Evolutionary conservation across 2,329 filamentous ascomycete species (phyloP).

Genomic region (Colletotrichum gigasporum): DNA sequence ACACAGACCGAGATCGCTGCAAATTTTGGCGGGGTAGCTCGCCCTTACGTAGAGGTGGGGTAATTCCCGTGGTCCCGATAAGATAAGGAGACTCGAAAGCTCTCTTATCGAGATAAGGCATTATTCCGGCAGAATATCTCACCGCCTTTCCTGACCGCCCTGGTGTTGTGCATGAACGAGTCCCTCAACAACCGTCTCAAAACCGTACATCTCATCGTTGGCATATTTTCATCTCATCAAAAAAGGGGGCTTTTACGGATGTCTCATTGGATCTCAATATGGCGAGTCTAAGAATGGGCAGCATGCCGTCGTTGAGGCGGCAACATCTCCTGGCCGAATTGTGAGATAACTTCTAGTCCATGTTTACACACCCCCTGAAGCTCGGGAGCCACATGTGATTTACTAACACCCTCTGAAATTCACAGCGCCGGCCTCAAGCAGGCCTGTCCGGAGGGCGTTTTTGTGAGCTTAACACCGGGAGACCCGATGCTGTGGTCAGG

Average conservation of each 20-base stretch:
- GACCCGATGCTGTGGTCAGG: slow-evolving; percentile 87
- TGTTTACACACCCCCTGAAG: slow-evolving; percentile 4
- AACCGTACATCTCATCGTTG: neutral
- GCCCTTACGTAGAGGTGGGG: slow-evolving; percentile 22
- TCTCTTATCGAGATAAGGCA: slow-evolving; percentile 19
- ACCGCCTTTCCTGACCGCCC: slow-evolving; percentile 41
- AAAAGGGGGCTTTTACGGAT: slow-evolving; percentile 1
- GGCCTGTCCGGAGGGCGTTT: slow-evolving; percentile 86
- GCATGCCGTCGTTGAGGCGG: slow-evolving; percentile 68
- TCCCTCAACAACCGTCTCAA: slow-evolving; percentile 20
- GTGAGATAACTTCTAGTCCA: slow-evolving; percentile 52
- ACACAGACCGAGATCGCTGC: slow-evolving; percentile 7
- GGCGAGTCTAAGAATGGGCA: slow-evolving; percentile 54
- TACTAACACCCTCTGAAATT: slow-evolving; percentile 22
- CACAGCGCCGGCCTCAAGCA: slow-evolving; percentile 81
- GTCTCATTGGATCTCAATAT: slow-evolving; percentile 42
- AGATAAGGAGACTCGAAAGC: neutral
- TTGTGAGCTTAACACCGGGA: slow-evolving; percentile 83
- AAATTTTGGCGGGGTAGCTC: slow-evolving; percentile 25
- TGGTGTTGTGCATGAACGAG: slow-evolving; percentile 23
- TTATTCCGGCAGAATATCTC: slow-evolving; percentile 38
- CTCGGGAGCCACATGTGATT: slow-evolving; percentile 13
- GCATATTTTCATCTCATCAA: slow-evolving; percentile 14
- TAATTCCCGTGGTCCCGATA: neutral
- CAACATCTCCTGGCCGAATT: slow-evolving; percentile 86